Evolutionary conservation across 768 basidiomycete genomes (phyloP), one percentile per base, ranked within the genome.

Genomic region (Amanita rimosa): DNA sequence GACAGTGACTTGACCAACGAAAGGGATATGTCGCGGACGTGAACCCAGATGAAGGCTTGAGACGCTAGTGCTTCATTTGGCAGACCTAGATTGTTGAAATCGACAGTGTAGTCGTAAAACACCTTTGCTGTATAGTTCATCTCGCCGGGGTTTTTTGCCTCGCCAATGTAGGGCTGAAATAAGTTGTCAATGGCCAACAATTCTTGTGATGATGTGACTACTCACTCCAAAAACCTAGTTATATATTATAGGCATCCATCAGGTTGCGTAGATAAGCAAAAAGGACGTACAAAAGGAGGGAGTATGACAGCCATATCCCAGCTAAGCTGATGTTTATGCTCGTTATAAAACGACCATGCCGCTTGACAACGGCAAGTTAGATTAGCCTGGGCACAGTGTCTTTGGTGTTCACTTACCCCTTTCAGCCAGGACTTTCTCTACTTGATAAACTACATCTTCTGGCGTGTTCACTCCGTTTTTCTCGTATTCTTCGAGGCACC

Each of bases 381-480:
- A 13, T 31, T 13, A 24, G n/a, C 2, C 9, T 43, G 8, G 2
- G n/a, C n/a, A 42, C n/a, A n/a, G n/a, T 24, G 26, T 24, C 6
- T 7, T 13, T n/a, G 9, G 3, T 3, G 9, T 21, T 22, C 9
- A 7, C 22, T 7, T 47, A 74, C 78, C 71, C 63, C 65, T 68
- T 63, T 89, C 86, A 0, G 83, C 78, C 1, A 84, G 65, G 1
- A 68, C 71, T 66, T 88, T 87, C 16, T 74, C 76, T 2, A 79
- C 77, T n/a, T 68, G 57, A 59, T 87, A 87, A 54, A 72, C 76
- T n/a, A 61, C 52, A 11, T 59, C 52, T 1, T 51, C 48, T 0
- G 58, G 50, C 0, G 75, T 74, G 1, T 71, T 65, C 11, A 63
- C 58, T 0, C 81, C 81, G 37, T 75, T 62, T 52, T 75, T 66